Evolutionary conservation across 1,139 yeast genomes (phyloP), one percentile per base, ranked within the genome.

Genomic region (Sugiyamaella neomexicana): DNA sequence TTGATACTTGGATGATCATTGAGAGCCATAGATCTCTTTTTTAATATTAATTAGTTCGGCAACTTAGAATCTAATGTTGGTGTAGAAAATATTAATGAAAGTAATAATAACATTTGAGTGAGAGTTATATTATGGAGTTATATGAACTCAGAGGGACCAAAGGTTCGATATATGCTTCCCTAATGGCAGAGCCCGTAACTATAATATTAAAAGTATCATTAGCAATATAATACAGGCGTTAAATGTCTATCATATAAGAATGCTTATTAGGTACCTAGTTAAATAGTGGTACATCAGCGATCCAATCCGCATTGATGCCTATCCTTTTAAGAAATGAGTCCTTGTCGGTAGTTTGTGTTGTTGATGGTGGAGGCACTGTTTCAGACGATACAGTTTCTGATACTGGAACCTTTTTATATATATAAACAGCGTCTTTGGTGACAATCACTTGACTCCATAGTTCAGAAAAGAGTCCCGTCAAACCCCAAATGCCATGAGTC

Each of bases 401-500:
- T 25, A 37, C 15, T 12, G 54, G 48, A 5, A 65, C 62, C 57
- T 68, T 70, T 51, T 68, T 63, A 56, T 72, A 74, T 20, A 73
- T 68, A 60, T 58, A 71, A 15, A 72, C 60, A 10, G 61, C 54
- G 31, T 70, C 68, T 12, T 52, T 52, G 8, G 51, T 46, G 9
- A 52, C 27, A 13, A 60, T 32, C 3, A 64, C 66, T 1, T 23
- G 27, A 25, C 20, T 27, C 55, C 52, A 52, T 15, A 46, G 8
- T 5, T 25, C 12, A 15, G 27, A 15, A 8, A 36, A 5, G 2
- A 25, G 16, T 5, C 36, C 9, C n/a, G 41, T 2, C 7, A 23
- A 12, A 5, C 42, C 47, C 36, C 23, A n/a, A 34, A 40, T 15
- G 20, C 46, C 45, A 3, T 34, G 20, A n/a, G 46, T 10, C 29